phyloP scores from a whole-genome alignment of 352 stramenopile genomes.

The Albugo candida region DNA sequence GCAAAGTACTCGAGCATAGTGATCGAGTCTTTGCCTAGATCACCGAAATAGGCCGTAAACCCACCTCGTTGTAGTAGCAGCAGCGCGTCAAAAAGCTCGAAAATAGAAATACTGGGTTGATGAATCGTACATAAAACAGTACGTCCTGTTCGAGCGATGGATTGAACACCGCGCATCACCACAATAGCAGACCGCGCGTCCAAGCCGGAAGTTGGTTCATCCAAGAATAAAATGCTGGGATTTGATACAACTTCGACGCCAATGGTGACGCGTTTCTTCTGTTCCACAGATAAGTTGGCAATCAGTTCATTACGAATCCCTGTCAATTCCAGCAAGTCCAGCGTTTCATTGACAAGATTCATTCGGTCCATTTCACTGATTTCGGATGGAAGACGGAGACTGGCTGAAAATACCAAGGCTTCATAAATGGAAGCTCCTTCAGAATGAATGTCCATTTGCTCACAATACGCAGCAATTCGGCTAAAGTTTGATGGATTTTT shows the following conservation, averaged over 20 bases:
- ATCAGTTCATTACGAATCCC: conserved; percentile 25
- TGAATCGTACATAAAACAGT: conserved; percentile 83
- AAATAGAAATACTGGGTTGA: conserved; percentile 74
- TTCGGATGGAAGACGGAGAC: conserved; percentile 46
- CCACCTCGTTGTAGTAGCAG: conserved; percentile 57
- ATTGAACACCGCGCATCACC: conserved; percentile 71
- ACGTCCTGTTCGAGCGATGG: conserved; percentile 72
- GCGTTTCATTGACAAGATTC: conserved; percentile 25
- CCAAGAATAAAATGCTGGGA: conserved; percentile 87
- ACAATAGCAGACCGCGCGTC: conserved; percentile 70
- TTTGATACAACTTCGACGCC: conserved; percentile 84
- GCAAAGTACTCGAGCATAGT: conserved; percentile 81
- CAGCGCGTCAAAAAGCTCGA: conserved; percentile 81
- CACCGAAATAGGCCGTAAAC: conserved; percentile 65
- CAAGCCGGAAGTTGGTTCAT: conserved; percentile 81
- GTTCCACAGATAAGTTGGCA: conserved; percentile 67
- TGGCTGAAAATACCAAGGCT: conserved; percentile 80
- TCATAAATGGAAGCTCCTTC: conserved; percentile 74
- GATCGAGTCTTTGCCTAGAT: conserved; percentile 58
- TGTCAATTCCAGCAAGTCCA: conserved; percentile 36
- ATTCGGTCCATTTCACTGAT: conserved; percentile 22
- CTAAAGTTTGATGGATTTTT: conserved; percentile 69
- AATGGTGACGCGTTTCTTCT: conserved; percentile 84
- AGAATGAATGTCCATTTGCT: conserved; percentile 82
- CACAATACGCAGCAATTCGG: conserved; percentile 80